phyloP scores from a whole-genome alignment of 495 filamentous ascomycete species.

The Cenococcum geophilum region DNA sequence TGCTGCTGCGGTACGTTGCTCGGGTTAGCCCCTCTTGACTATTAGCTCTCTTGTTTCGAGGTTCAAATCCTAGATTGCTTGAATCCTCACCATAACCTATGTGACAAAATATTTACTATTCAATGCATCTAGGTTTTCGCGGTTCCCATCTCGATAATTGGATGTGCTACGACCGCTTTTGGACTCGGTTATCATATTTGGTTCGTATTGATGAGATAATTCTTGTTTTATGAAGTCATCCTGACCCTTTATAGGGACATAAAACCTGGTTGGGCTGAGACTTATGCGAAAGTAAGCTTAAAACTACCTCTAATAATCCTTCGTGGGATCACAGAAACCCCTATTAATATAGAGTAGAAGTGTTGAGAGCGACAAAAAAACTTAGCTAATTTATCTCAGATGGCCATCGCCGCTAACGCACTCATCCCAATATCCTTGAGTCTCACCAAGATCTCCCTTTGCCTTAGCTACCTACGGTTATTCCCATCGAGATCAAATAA shows the following conservation, averaged over 20 bases:
- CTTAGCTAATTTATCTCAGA: conserved; percentile 6
- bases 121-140: conserved; percentile 6
- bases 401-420: conserved; percentile 15
- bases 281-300: conserved; percentile 22
- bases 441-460: conserved; percentile 24
- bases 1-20: conserved; percentile 12
- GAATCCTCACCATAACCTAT: not conserved
- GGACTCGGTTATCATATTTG: conserved; percentile 24
- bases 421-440: conserved; percentile 20
- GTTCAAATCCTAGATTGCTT: not conserved
- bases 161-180: conserved; percentile 15
- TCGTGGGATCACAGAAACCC: too few relatives aligned
- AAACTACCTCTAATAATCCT: not conserved
- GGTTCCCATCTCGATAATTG: conserved; percentile 13
- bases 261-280: conserved; percentile 16
- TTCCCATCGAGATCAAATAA: conserved; percentile 21
- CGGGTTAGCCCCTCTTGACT: not conserved
- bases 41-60: not conserved
- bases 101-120: not conserved
- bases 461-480: conserved; percentile 22
- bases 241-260: conserved; percentile 6
- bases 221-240: not conserved
- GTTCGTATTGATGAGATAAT: not conserved
- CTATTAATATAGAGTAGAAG: too few relatives aligned
- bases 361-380: too few relatives aligned